Evolutionary conservation across 371 early-diverging fungal species (phyloP).

Genomic region (Mortierella sp.): DNA sequence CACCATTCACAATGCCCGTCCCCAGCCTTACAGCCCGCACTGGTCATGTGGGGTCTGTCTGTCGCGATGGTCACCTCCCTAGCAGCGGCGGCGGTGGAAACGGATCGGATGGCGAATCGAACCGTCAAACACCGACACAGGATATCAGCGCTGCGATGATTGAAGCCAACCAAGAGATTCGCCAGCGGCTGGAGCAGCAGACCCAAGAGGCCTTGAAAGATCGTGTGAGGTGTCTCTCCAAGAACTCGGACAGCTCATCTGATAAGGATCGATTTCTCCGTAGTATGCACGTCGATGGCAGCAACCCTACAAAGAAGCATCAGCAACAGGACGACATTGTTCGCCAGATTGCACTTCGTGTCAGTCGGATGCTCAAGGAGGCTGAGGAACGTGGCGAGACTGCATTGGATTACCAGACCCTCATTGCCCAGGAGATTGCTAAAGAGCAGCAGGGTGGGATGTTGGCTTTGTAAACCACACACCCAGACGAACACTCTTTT

Average conservation of each 20-base stretch:
- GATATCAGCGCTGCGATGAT: conserved; percentile 51
- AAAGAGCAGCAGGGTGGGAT: conserved; percentile 29
- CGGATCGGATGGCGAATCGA: background rate
- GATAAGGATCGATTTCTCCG: conserved; percentile 50
- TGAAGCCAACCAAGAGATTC: conserved; percentile 52
- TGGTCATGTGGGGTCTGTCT: background rate
- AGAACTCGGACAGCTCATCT: conserved; percentile 24
- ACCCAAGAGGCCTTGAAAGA: conserved; percentile 48
- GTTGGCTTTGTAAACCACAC: conserved; percentile 5
- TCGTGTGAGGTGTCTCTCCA: conserved; percentile 50
- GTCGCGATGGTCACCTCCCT: conserved; percentile 22
- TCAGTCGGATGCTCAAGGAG: conserved; percentile 42
- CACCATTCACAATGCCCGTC: conserved; percentile 1
- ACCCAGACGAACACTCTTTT: background rate
- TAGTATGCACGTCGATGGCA: conserved; percentile 18
- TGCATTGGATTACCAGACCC: conserved; percentile 18
- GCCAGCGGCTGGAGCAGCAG: conserved; percentile 47
- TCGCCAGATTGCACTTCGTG: conserved; percentile 46
- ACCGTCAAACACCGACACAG: conserved; percentile 36
- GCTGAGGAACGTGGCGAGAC: conserved; percentile 37
- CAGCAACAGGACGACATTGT: conserved; percentile 23
- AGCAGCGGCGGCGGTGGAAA: conserved; percentile 7
- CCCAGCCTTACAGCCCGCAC: conserved; percentile 21
- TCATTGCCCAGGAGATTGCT: conserved; percentile 52
- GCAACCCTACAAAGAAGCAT: background rate